Evolutionary conservation across 139 green algal genomes (phyloP).

Genomic region (Chlamydomonas sphaeroides): DNA sequence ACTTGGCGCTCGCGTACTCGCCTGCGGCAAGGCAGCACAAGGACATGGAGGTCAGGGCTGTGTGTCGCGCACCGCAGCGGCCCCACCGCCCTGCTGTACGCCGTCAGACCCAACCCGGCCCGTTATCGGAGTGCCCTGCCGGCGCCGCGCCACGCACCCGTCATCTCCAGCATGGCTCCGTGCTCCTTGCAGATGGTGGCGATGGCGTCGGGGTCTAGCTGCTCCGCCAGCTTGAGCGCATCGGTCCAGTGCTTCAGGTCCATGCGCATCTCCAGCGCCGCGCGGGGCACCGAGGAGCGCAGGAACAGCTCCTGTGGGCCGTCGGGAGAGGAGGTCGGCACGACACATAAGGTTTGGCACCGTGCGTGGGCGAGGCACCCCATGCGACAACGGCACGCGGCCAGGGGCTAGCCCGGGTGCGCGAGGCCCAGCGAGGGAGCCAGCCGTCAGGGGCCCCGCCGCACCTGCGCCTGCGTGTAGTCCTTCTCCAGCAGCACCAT

Average conservation of each 20-base stretch:
- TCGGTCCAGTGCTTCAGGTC: slow-evolving; percentile 83
- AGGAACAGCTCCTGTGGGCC: slow-evolving; percentile 77
- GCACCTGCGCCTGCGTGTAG: slow-evolving; percentile 61
- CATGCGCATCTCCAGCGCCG: slow-evolving; percentile 81
- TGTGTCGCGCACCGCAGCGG: no score
- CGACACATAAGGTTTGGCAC: background rate
- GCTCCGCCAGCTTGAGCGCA: slow-evolving; percentile 76
- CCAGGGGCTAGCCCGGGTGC: no score
- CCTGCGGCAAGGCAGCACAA: background rate
- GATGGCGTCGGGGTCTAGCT: slow-evolving; percentile 68
- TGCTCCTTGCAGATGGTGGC: slow-evolving; percentile 67
- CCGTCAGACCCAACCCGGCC: no score
- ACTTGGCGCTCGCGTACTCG: slow-evolving; percentile 58
- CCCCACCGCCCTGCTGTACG: no score
- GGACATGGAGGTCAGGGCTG: no score
- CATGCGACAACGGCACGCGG: no score
- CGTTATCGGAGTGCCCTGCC: background rate
- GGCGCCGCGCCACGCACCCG: slow-evolving; percentile 30
- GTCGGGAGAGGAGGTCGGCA: background rate
- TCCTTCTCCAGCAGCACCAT: slow-evolving; percentile 74
- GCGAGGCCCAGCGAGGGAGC: no score
- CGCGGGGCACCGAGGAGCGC: slow-evolving; percentile 57
- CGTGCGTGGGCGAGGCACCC: no score
- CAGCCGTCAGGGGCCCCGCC: no score
- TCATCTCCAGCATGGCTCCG: slow-evolving; percentile 69